Evolutionary conservation across 2,329 filamentous ascomycete genomes (phyloP), one percentile per base, ranked within the genome.

Genomic region (Exophiala oligosperma): DNA sequence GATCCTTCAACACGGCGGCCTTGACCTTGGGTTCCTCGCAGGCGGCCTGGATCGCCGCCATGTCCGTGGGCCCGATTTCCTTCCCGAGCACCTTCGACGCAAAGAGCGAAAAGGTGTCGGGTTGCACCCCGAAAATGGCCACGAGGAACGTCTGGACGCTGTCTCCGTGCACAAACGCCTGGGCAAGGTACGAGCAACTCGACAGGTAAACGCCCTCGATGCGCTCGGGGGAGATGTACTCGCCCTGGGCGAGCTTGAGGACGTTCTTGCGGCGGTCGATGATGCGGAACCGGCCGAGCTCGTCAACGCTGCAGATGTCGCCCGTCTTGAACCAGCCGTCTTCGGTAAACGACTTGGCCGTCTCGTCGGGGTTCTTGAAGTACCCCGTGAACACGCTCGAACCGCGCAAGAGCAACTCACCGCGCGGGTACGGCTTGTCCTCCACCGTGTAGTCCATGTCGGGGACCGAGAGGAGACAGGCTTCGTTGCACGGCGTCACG

Each of bases 191-290:
- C 64, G 84, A 88, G 62, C 87, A 87, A 76, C 89, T 92, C 63
- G 89, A 91, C 62, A 95, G 81, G 74, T 92, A 95, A 37, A 96
- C 89, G 73, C 96, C 97, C 80, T 99, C 94, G 70, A 99, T 91
- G 57, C 92, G 90, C 78, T 99, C 94, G 12, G 94, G 94, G 1
- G 92, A 96, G 69, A 99, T 91, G 77, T 99, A 99, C 78, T 99
- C 94, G 73, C 94, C 94, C 76, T 99, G 94, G 0, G 93, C 88
- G 56, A 99, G 85, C 83, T 99, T 99, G 71, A 99, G 85, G n/a
- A 99, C 91, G 76, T 97, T 97, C 88, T 99, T 99, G 77, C 92
- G 88, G 68, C 94, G 92, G 75, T 99, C 94, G 68, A 99, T 88
- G 74, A 99, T 96, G 75, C 85, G 87, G 80, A 97, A 88, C 60